Evolutionary conservation across 2,329 filamentous ascomycete genomes (phyloP).

Genomic region (Colletotrichum incanum): DNA sequence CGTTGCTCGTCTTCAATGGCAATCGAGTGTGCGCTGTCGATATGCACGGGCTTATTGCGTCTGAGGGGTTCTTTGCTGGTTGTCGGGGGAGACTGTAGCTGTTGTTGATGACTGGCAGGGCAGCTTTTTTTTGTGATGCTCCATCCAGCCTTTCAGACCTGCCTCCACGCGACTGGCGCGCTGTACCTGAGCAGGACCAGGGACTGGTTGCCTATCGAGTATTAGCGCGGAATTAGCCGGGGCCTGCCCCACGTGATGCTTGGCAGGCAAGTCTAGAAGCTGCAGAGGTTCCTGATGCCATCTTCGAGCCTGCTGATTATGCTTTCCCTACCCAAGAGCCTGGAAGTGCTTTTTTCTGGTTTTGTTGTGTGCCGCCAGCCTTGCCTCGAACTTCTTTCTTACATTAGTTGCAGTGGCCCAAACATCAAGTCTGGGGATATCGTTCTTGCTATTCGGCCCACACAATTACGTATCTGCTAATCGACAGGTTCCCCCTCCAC

Average conservation of each 20-base stretch:
- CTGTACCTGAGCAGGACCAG: conserved; percentile 33
- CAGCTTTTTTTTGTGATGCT: conserved; percentile 42
- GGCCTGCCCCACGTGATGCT: conserved; percentile 41
- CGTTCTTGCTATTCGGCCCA: conserved; percentile 28
- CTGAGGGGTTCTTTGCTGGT: conserved; percentile 7
- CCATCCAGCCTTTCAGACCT: conserved; percentile 40
- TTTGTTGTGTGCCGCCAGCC: conserved; percentile 25
- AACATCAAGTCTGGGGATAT: conserved; percentile 28
- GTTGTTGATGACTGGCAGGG: conserved; percentile 31
- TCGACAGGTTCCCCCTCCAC: conserved; percentile 39
- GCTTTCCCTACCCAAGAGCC: conserved; percentile 22
- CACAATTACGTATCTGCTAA: conserved; percentile 43
- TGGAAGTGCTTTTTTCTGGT: conserved; percentile 12
- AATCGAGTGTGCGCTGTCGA: conserved; percentile 3
- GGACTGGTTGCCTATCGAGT: conserved; percentile 28
- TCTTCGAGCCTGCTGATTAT: conserved; percentile 25
- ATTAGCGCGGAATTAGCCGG: conserved; percentile 35
- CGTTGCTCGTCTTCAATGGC: background rate
- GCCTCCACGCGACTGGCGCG: conserved; percentile 43
- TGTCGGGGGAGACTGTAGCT: conserved; percentile 17
- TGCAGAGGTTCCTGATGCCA: conserved; percentile 22
- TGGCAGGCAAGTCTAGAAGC: conserved; percentile 25
- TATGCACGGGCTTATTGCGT: conserved; percentile 6
- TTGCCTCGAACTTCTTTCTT: conserved; percentile 12
- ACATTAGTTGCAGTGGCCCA: background rate